phyloP scores from a whole-genome alignment of 768 basidiomycete genomes.

The Coprinopsis cinerea region DNA sequence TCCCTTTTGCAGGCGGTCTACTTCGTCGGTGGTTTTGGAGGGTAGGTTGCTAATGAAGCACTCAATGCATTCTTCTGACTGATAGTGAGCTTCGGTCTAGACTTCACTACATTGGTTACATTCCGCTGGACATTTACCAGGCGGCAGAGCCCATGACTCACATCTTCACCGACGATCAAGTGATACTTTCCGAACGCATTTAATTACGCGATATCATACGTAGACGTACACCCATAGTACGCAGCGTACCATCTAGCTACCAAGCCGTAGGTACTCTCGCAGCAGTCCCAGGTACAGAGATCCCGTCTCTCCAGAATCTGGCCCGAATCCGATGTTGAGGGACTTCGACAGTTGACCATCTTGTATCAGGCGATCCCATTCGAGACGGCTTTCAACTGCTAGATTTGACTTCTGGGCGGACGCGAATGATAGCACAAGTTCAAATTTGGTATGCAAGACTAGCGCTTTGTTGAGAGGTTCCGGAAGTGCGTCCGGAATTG shows the following conservation, averaged over 20 bases:
- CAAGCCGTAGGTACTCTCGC: slow-evolving; percentile 7
- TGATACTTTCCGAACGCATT: background rate
- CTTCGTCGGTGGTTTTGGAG: slow-evolving; percentile 51
- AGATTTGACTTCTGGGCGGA: background rate
- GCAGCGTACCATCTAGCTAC: slow-evolving; percentile 9
- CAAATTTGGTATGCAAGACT: slow-evolving; percentile 5
- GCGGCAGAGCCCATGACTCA: slow-evolving; percentile 11
- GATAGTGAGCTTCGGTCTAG: too few relatives aligned
- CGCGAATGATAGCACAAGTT: slow-evolving; percentile 3
- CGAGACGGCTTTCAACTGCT: slow-evolving; percentile 1
- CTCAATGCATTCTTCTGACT: too few relatives aligned
- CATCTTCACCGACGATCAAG: background rate
- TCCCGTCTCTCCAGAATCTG: slow-evolving; percentile 1
- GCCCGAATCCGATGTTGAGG: slow-evolving; percentile 3
- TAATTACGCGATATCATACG: background rate
- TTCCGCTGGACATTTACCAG: slow-evolving; percentile 41
- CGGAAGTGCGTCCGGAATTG: background rate
- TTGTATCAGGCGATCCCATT: slow-evolving; percentile 10
- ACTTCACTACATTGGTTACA: slow-evolving; percentile 46
- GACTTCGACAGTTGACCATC: slow-evolving; percentile 1
- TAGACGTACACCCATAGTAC: slow-evolving; percentile 6
- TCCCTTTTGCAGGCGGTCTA: slow-evolving; percentile 34
- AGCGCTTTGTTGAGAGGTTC: background rate
- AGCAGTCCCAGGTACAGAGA: slow-evolving; percentile 6
- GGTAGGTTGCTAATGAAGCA: too few relatives aligned